Evolutionary conservation across 306 rosid species (phyloP).

Genomic region (Malus sieversii): DNA sequence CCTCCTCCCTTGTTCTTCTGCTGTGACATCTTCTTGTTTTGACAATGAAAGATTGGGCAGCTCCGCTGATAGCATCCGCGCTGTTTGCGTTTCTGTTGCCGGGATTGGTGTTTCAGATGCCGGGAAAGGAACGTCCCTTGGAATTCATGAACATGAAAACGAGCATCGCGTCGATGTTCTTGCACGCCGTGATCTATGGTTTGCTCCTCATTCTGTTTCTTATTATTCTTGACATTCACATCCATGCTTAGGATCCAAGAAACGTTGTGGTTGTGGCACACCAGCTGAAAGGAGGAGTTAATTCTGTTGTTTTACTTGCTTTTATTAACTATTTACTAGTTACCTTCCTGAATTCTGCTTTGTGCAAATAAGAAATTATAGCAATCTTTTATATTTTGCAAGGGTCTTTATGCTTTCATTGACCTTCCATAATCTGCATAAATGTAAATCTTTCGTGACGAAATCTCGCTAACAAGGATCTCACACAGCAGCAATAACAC

Average conservation of each 20-base stretch:
- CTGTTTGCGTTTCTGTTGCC: constrained; percentile 72
- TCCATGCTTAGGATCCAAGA: constrained; percentile 34
- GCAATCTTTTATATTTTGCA: not conserved
- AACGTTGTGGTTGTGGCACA: not conserved
- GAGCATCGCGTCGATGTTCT: constrained; percentile 65
- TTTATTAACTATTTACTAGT: not conserved
- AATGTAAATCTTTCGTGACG: not conserved
- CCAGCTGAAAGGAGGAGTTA: not conserved
- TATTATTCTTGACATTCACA: constrained; percentile 59
- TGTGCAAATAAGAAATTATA: not conserved
- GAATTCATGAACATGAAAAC: constrained; percentile 86
- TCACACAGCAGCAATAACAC: not conserved
- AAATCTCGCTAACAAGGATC: not conserved
- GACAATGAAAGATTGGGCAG: constrained; percentile 72
- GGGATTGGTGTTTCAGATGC: constrained; percentile 81
- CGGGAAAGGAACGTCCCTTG: constrained; percentile 58
- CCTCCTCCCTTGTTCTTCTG: not conserved
- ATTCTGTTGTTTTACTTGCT: not conserved
- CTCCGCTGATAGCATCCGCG: constrained; percentile 71
- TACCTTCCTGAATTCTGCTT: not conserved
- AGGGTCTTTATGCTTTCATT: not conserved
- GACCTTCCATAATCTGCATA: not conserved
- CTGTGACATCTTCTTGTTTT: not conserved
- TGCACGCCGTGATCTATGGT: constrained; percentile 76
- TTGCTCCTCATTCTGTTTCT: constrained; percentile 63